Evolutionary conservation across 116 monocot species (phyloP).

Genomic region (Dioscorea cayenensis): DNA sequence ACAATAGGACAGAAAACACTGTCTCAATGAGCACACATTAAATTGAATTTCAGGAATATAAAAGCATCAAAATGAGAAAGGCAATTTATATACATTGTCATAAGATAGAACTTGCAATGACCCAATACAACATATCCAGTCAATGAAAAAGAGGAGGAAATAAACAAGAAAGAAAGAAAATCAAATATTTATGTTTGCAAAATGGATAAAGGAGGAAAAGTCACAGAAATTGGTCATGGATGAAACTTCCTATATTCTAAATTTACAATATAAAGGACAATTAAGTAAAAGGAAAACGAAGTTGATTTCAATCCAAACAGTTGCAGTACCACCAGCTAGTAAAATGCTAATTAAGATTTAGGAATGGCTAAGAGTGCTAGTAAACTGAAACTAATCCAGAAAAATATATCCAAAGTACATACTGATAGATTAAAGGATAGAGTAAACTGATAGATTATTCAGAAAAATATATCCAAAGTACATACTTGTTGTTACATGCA

Average conservation of each 20-base stretch:
- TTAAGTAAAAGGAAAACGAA: too few relatives aligned
- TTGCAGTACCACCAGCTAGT: not conserved
- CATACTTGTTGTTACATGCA: slow-evolving; percentile 35
- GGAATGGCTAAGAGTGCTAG: not conserved
- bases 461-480: not conserved
- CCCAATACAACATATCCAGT: too few relatives aligned
- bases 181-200: too few relatives aligned
- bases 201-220: too few relatives aligned
- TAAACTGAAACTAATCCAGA: not conserved
- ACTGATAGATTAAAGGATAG: too few relatives aligned
- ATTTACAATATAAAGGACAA: not conserved
- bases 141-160: too few relatives aligned
- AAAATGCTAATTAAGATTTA: not conserved
- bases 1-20: slow-evolving; percentile 76
- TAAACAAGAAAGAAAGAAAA: too few relatives aligned
- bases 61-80: not conserved
- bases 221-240: too few relatives aligned
- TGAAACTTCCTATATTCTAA: not conserved
- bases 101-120: too few relatives aligned
- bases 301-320: too few relatives aligned
- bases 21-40: slow-evolving; percentile 16
- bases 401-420: slow-evolving; percentile 10
- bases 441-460: not conserved
- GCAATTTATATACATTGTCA: not conserved
- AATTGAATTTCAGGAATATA: not conserved